Percentiles rank a stretch among this genome's conserved stretches.
phyloP scores from a whole-genome alignment of 2,329 filamentous ascomycete genomes.

The Penicillium sumatraense region DNA sequence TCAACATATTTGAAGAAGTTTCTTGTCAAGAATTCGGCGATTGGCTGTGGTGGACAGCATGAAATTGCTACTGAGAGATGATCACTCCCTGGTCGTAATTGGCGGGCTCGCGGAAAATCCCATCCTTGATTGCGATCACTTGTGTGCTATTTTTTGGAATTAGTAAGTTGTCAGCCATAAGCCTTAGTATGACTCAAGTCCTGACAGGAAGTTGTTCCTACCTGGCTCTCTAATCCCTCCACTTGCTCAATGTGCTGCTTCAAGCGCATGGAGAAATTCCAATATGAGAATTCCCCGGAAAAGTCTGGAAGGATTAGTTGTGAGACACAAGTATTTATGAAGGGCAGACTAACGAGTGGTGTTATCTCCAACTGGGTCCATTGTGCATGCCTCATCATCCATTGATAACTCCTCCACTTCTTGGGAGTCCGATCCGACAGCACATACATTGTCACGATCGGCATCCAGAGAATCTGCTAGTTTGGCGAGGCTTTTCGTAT shows the following conservation, averaged over 20 bases:
- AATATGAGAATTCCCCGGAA: slow-evolving; percentile 59
- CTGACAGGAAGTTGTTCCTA: slow-evolving; percentile 1
- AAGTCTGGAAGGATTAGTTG: slow-evolving; percentile 44
- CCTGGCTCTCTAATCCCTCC: slow-evolving; percentile 6
- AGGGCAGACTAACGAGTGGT: slow-evolving; percentile 13
- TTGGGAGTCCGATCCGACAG: slow-evolving; percentile 8
- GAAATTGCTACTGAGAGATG: slow-evolving; percentile 43
- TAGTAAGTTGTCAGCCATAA: not conserved
- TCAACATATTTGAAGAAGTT: slow-evolving; percentile 56
- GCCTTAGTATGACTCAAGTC: too few species aligned
- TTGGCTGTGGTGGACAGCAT: slow-evolving; percentile 52
- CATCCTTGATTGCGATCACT: slow-evolving; percentile 20
- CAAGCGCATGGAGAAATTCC: slow-evolving; percentile 59
- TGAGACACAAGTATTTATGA: not conserved
- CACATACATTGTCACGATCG: slow-evolving; percentile 3
- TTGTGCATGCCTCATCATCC: slow-evolving; percentile 22
- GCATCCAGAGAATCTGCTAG: slow-evolving; percentile 16
- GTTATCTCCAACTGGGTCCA: slow-evolving; percentile 18
- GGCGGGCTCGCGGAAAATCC: slow-evolving; percentile 54
- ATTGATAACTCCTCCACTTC: slow-evolving; percentile 14
- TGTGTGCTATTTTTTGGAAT: not conserved
- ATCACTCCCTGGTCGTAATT: slow-evolving; percentile 49
- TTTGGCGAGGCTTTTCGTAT: slow-evolving; percentile 17
- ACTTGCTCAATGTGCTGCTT: slow-evolving; percentile 55
- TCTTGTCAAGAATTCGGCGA: slow-evolving; percentile 53